These are phyloP conservation scores for Urtica urens DNA, from an alignment of 306 rosid species.

Conservation along the genomic window DNA sequence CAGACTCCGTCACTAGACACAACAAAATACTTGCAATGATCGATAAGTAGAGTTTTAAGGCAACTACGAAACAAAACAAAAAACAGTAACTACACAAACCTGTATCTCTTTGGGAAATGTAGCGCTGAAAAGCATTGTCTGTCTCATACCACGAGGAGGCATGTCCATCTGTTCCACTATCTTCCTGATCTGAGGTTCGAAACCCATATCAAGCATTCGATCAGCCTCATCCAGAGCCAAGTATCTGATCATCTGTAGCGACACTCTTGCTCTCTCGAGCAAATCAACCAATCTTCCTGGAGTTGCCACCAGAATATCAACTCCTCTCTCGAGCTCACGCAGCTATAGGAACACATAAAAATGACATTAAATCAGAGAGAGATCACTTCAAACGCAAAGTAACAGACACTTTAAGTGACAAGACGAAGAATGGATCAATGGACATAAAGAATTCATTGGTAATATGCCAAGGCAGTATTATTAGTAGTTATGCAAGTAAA, in stretches of 20 bases:
- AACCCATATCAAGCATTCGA: slow-evolving; percentile 94
- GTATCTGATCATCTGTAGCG: slow-evolving; percentile 57
- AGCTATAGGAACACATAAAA: slow-evolving; percentile 32
- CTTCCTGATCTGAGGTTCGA: slow-evolving; percentile 86
- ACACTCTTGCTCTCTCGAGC: slow-evolving; percentile 78
- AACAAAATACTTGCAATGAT: slow-evolving; percentile 90
- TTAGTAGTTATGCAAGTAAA: slow-evolving; percentile 14
- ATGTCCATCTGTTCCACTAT: slow-evolving; percentile 85
- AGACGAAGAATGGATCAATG: too few species aligned
- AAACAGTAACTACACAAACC: slow-evolving; percentile 28
- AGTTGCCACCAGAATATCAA: slow-evolving; percentile 87
- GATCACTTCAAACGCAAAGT: background rate
- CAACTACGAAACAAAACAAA: too few species aligned
- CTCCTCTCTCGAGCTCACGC: slow-evolving; percentile 80
- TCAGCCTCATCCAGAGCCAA: slow-evolving; percentile 90
- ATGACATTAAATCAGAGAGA: slow-evolving; percentile 8
- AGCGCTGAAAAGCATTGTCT: slow-evolving; percentile 76
- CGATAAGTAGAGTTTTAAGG: too few species aligned
- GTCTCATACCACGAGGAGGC: slow-evolving; percentile 72
- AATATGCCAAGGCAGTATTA: too few species aligned
- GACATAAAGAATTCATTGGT: too few species aligned
- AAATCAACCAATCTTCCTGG: slow-evolving; percentile 94
- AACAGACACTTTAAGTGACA: background rate
- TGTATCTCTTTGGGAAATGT: slow-evolving; percentile 86
- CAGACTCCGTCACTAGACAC: too few species aligned